These are phyloP conservation scores for Terfezia claveryi DNA, from an alignment of 495 filamentous ascomycete genomes.

Conservation along the genomic window DNA sequence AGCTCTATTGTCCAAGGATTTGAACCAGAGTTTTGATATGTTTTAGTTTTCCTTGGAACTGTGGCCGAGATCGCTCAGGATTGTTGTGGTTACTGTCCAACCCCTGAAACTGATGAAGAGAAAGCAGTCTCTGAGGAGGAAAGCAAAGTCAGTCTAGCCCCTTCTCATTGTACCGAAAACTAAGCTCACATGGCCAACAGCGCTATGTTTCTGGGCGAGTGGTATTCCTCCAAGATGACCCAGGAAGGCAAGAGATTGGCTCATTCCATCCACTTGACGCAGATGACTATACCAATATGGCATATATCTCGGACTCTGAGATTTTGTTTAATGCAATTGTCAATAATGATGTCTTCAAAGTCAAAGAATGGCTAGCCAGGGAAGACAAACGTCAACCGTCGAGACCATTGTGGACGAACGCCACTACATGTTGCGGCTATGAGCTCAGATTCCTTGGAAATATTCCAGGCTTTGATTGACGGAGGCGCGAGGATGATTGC, in stretches of 20 bases:
- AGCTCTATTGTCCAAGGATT: constrained; percentile 11
- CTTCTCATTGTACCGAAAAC: neutral
- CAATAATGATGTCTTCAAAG: constrained; percentile 39
- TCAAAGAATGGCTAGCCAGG: constrained; percentile 43
- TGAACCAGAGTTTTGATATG: constrained; percentile 8
- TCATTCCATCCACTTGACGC: constrained; percentile 61
- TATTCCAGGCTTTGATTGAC: constrained; percentile 51
- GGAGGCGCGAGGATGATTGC: constrained; percentile 47
- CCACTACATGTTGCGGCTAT: constrained; percentile 56
- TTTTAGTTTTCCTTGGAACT: constrained; percentile 31
- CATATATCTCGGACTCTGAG: constrained; percentile 52
- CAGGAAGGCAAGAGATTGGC: constrained; percentile 47
- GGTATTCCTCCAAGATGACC: constrained; percentile 53
- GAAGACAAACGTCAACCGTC: constrained; percentile 37
- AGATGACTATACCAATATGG: constrained; percentile 61
- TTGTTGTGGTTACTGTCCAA: constrained; percentile 58
- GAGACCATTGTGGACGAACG: constrained; percentile 63
- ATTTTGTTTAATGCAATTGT: constrained; percentile 56
- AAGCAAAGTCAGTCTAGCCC: constrained; percentile 27
- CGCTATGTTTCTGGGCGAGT: constrained; percentile 37
- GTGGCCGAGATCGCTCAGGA: constrained; percentile 46
- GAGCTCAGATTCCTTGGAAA: constrained; percentile 39
- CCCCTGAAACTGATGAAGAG: constrained; percentile 45
- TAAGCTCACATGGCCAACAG: neutral
- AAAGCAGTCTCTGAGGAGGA: constrained; percentile 45